A percentile compares a stretch with the other conserved stretches of the same genome.
Conservation (phyloP, 192 early-diverging fungal species). For the Endogone sp. region DNA sequence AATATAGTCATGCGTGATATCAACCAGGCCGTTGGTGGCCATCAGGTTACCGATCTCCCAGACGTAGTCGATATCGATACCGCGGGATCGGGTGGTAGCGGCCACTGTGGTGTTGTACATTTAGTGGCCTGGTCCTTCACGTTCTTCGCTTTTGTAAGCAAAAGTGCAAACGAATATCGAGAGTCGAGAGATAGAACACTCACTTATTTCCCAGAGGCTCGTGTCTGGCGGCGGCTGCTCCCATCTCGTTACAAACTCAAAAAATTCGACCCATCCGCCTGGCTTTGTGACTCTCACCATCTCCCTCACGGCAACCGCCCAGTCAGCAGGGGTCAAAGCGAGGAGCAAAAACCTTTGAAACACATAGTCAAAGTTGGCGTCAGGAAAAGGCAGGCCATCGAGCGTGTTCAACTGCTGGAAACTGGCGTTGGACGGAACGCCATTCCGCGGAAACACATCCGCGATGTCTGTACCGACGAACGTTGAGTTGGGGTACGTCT, state of each 20-base stretch:
- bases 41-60: not conserved
- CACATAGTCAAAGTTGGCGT: constrained; percentile 12
- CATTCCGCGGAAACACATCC: not conserved
- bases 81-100: not conserved
- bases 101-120: too few relatives aligned
- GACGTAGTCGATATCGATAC: not conserved
- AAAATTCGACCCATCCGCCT: constrained; percentile 32
- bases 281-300: constrained; percentile 22
- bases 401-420: constrained; percentile 4
- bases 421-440: not conserved
- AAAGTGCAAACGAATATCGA: too few relatives aligned
- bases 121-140: too few relatives aligned
- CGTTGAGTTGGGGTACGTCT: constrained; percentile 15
- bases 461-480: constrained; percentile 5
- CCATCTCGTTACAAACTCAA: too few relatives aligned
- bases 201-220: too few relatives aligned
- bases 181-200: too few relatives aligned
- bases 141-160: too few relatives aligned
- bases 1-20: not conserved
- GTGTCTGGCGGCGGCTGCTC: too few relatives aligned
- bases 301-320: constrained; percentile 25
- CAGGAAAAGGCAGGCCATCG: constrained; percentile 11
- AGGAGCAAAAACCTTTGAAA: constrained; percentile 21
- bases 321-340: constrained; percentile 21
- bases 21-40: not conserved